phyloP scores from a whole-genome alignment of 345 rosid species.

The Euclidium syriacum region DNA sequence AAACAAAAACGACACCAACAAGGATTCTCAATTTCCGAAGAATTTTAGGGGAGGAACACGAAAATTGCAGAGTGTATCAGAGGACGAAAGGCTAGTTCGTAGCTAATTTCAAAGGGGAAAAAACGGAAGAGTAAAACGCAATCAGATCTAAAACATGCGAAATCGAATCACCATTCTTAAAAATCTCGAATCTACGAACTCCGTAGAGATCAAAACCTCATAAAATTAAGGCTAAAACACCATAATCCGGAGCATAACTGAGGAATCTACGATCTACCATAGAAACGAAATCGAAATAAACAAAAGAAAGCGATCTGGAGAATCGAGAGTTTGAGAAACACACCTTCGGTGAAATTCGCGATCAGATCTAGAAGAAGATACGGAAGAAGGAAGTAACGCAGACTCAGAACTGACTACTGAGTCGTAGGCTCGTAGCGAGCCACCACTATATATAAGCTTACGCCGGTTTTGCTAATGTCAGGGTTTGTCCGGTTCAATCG shows the following conservation, averaged over 20 bases:
- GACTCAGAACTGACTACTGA: slow-evolving; percentile 15
- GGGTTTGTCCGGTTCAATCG: slow-evolving; percentile 8
- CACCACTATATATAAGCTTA: slow-evolving; percentile 7
- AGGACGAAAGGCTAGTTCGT: neutral
- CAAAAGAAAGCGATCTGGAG: slow-evolving; percentile 1
- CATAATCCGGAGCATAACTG: neutral
- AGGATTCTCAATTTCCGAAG: neutral
- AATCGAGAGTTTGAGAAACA: neutral
- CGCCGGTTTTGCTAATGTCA: slow-evolving; percentile 3
- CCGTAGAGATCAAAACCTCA: neutral
- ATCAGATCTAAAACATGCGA: slow-evolving; percentile 18
- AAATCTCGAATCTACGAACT: slow-evolving; percentile 1
- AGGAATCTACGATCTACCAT: slow-evolving; percentile 4
- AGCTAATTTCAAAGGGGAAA: neutral
- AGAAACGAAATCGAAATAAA: neutral
- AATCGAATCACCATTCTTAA: neutral
- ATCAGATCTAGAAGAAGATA: slow-evolving; percentile 28
- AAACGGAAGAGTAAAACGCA: neutral
- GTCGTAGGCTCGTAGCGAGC: slow-evolving; percentile 18
- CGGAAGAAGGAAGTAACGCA: slow-evolving; percentile 8
- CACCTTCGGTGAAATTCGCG: slow-evolving; percentile 12
- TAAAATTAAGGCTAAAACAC: neutral
- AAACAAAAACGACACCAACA: neutral
- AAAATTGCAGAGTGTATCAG: neutral
- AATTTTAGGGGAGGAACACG: neutral